Percentiles rank a stretch among this genome's conserved stretches.
phyloP scores from a whole-genome alignment of 2,329 filamentous ascomycete genomes.

The Ascochyta rabiei region DNA sequence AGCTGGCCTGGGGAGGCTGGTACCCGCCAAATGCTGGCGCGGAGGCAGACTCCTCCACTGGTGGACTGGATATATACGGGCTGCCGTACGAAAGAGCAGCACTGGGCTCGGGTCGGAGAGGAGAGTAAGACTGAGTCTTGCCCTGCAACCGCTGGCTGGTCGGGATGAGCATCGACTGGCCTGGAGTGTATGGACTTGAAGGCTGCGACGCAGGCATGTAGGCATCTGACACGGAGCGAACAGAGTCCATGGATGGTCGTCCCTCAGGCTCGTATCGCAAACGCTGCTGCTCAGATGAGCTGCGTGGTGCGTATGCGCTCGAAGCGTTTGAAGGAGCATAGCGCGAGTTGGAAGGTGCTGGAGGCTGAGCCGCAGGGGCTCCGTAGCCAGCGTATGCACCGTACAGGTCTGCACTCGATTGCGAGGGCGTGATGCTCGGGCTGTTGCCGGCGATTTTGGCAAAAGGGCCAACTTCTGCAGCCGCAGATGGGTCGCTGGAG shows the following conservation, averaged over 20 bases:
- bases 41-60: conserved; percentile 26
- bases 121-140: conserved; percentile 42
- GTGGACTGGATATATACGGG: conserved; percentile 40
- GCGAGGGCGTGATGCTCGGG: conserved; percentile 61
- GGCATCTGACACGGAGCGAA: conserved; percentile 37
- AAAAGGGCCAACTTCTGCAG: conserved; percentile 73
- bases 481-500: conserved; percentile 62
- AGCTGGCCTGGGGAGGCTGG: conserved; percentile 34
- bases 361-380: conserved; percentile 26
- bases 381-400: conserved; percentile 67
- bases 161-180: conserved; percentile 40
- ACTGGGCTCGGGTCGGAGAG: conserved; percentile 36
- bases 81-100: conserved; percentile 35
- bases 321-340: conserved; percentile 47
- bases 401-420: conserved; percentile 75
- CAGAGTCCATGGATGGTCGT: conserved; percentile 48
- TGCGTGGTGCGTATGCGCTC: conserved; percentile 52
- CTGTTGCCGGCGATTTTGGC: conserved; percentile 75
- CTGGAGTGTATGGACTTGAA: conserved; percentile 38
- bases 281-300: conserved; percentile 59
- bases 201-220: conserved; percentile 38
- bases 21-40: conserved; percentile 36
- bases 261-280: conserved; percentile 55
- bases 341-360: conserved; percentile 42
- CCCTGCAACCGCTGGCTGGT: conserved; percentile 28